Evolutionary conservation across 169 alveolate species (phyloP).

Genomic region (Babesia ovis): DNA sequence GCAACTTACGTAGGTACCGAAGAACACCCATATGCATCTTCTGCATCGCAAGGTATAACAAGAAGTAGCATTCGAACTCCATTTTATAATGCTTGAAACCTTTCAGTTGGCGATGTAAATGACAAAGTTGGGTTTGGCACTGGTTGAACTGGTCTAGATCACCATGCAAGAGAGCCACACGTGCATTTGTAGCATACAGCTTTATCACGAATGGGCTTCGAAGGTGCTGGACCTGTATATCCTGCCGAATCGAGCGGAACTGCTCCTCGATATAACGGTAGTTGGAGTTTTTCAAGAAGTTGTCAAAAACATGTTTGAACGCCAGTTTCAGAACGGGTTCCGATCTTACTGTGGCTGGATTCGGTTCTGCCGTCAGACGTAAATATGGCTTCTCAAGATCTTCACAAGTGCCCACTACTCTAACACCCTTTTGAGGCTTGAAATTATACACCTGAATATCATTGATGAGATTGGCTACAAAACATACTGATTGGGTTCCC

Average conservation of each 20-base stretch:
- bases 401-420: constrained; percentile 42
- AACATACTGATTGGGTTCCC: constrained; percentile 9
- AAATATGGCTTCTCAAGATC: constrained; percentile 59
- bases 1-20: constrained; percentile 47
- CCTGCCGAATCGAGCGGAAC: constrained; percentile 91
- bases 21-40: constrained; percentile 69
- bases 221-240: constrained; percentile 90
- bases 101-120: constrained; percentile 62
- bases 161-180: constrained; percentile 88
- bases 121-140: constrained; percentile 90
- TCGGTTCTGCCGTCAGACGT: constrained; percentile 64
- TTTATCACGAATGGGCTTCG: constrained; percentile 84
- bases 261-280: constrained; percentile 87
- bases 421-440: constrained; percentile 27
- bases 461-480: background rate
- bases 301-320: constrained; percentile 69
- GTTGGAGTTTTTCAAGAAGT: constrained; percentile 69
- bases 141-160: constrained; percentile 93
- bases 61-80: constrained; percentile 69
- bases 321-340: constrained; percentile 56
- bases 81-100: constrained; percentile 11
- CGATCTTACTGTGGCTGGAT: constrained; percentile 62
- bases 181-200: constrained; percentile 91
- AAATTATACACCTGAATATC: constrained; percentile 42
- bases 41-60: constrained; percentile 73